Evolutionary conservation across 2,329 filamentous ascomycete genomes (phyloP).

Genomic region (Pyrenochaeta sp.): DNA sequence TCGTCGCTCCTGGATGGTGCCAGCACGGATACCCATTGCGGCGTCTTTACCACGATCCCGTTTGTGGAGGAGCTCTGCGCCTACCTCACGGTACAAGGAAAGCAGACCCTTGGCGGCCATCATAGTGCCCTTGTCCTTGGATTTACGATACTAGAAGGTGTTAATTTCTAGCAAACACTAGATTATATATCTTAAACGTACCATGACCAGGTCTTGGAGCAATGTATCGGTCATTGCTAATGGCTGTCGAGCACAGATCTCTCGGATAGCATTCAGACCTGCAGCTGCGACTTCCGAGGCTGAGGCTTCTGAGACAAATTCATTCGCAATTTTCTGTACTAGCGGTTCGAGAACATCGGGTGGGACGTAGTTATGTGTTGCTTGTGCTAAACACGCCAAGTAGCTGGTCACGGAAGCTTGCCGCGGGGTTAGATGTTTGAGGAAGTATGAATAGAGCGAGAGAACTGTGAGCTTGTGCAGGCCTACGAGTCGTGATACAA

Average conservation of each 20-base stretch:
- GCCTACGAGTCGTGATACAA: constrained; percentile 89
- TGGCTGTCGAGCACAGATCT: constrained; percentile 91
- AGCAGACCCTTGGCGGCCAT: constrained; percentile 96
- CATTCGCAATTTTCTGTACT: constrained; percentile 94
- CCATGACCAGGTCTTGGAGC: constrained; percentile 90
- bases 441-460: constrained; percentile 93
- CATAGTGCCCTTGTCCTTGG: constrained; percentile 98
- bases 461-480: constrained; percentile 91
- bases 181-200: constrained; percentile 3
- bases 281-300: constrained; percentile 90
- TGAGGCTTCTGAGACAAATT: constrained; percentile 95
- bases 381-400: constrained; percentile 89
- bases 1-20: constrained; percentile 75
- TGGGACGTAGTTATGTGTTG: constrained; percentile 88
- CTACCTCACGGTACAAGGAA: constrained; percentile 89
- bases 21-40: constrained; percentile 78
- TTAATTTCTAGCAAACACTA: constrained; percentile 5
- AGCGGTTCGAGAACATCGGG: constrained; percentile 91
- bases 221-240: constrained; percentile 96
- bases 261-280: constrained; percentile 91
- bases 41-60: constrained; percentile 92
- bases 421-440: constrained; percentile 84
- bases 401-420: constrained; percentile 93
- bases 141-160: constrained; percentile 74
- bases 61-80: constrained; percentile 86